Evolutionary conservation across 495 filamentous ascomycete species (phyloP), one percentile per base, ranked within the genome.

Genomic region (Aspergillus sparsus): DNA sequence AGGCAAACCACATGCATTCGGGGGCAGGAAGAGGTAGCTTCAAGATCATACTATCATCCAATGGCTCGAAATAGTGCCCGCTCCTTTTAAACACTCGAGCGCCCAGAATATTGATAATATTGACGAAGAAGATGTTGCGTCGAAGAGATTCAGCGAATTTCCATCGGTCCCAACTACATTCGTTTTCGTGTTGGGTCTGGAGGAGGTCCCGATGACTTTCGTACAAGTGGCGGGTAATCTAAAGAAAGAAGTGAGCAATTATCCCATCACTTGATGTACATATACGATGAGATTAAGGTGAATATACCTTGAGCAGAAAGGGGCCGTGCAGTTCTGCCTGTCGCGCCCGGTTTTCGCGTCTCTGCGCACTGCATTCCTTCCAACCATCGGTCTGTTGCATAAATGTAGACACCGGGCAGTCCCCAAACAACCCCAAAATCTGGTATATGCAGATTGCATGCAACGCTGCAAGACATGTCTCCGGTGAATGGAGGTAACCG

Each of bases 101-200:
- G 2, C 52, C 60, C 3, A 66, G 35, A 15, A 62, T 66, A 39
- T 62, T 60, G 49, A 66, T 63, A 18, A 58, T 58, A 32, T 66
- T 53, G 7, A 56, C 64, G 34, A 66, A 58, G 46, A 61, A 66
- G 49, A 66, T 47, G 34, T 63, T 66, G 6, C 64, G 64, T 13
- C 64, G 60, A 13, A 66, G 49, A n/a, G 64, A 63, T 31, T 66
- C 64, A n/a, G 32, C 50, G 50, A 63, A 66, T 15, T 63, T 66
- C 64, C 64, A 66, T 11, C 57, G 57, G 3, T 49, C 42, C 64
- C 64, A 66, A 31, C 63, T 54, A 0, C 32, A 50, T 56, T 66
- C 64, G 27, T 57, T 44, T 9, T 46, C 37, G 54, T 66, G 64
- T n/a, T 49, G 32, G 35, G 46, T 51, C 10, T 31, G 34, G 5